Conservation (phyloP, 768 basidiomycete species). For the Kwoniella mangroviensis region DNA sequence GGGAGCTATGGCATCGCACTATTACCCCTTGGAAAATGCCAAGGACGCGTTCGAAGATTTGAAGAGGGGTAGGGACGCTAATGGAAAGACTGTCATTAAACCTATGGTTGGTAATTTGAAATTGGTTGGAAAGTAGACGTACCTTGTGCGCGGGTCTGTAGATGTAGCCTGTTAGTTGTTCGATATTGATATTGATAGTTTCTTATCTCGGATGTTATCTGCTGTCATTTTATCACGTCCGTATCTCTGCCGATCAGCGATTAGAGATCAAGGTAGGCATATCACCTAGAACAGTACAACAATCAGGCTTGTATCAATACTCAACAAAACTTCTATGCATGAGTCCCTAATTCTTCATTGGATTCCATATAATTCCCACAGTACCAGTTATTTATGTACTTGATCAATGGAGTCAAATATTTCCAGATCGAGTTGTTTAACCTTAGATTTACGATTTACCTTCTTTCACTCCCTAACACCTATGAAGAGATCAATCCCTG, state of each 20-base stretch:
- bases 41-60: constrained; percentile 81
- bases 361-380: too few species aligned
- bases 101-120: constrained; percentile 67
- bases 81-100: constrained; percentile 84
- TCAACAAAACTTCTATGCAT: background rate
- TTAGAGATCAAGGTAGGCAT: background rate
- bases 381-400: too few species aligned
- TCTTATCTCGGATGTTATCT: background rate
- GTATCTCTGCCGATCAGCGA: background rate
- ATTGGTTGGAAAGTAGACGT: constrained; percentile 21
- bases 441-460: too few species aligned
- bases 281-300: background rate
- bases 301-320: background rate
- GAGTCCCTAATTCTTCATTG: background rate
- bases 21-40: constrained; percentile 66
- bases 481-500: constrained; percentile 37
- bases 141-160: too few species aligned
- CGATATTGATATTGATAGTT: background rate
- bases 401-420: too few species aligned
- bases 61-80: constrained; percentile 73
- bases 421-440: too few species aligned
- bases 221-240: background rate
- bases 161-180: background rate
- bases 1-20: constrained; percentile 68
- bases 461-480: background rate